Evolutionary conservation across 208 protist genomes (phyloP), one percentile per base, ranked within the genome.

Genomic region (Wallacemonas sp.): DNA sequence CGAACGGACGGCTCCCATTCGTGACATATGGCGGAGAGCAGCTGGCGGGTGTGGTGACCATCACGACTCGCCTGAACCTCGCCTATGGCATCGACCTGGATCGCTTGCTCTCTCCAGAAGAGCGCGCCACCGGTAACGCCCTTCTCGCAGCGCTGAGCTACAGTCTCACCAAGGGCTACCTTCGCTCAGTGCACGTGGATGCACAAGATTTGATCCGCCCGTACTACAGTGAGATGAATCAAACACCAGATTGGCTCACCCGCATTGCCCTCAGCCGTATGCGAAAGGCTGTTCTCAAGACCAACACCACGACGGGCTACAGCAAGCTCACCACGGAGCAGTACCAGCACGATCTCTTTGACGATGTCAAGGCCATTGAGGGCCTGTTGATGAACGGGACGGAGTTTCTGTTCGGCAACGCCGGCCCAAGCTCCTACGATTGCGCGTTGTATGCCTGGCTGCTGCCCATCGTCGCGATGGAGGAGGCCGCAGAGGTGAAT

Each of bases 381-480:
- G 38, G 49, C 17, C 63, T 86, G 33, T 75, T 93, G 24, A 59
- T 59, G 19, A 21, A 58, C 2, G 73, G 85, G 22, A 55, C 28
- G 4, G 64, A 58, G 63, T 78, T 80, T 31, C 77, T 93, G 17
- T 82, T 82, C 31, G 70, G 67, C 51, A 53, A 77, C 49, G 47
- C 34, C 1, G 14, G 38, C 0, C 72, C 85, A 15, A 79, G 79
- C n/a, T 78, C 76, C 27, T 81, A 78, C 68, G 86, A 93, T 70
- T 90, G 82, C 67, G 79, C 78, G 30, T 59, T 93, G 30, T 93
- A 88, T 66, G 74, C 82, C 8, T 66, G 75, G 55, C 68, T 93
- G 39, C 72, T 86, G 19, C 77, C 77, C 17, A 75, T 93, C 41
- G 61, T 85, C 24, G 74, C 70, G 45, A 71, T 88, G 75, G 70